Conservation (phyloP, 169 alveolate genomes). For the Perkinsus olseni region DNA sequence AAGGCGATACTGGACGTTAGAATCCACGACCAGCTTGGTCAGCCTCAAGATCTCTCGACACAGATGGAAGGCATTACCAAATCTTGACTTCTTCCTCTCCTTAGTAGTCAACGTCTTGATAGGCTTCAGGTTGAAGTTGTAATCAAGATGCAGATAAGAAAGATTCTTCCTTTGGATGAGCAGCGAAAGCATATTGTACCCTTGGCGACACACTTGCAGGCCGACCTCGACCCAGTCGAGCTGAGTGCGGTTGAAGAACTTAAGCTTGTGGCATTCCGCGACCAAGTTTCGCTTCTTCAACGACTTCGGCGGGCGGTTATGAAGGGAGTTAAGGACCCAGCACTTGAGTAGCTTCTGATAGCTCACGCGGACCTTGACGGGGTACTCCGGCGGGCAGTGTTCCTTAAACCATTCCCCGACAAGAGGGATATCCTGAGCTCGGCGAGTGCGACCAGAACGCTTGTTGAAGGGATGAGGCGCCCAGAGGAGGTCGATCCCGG, state of each 20-base stretch:
- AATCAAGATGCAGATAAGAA: slow-evolving; percentile 97
- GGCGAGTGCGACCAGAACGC: slow-evolving; percentile 88
- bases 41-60: slow-evolving; percentile 97
- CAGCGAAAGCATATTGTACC: slow-evolving; percentile 96
- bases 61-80: slow-evolving; percentile 99
- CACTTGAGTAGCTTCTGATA: slow-evolving; percentile 94
- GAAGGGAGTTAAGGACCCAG: slow-evolving; percentile 94
- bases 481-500: slow-evolving; percentile 82
- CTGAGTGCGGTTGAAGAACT: slow-evolving; percentile 96
- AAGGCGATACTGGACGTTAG: slow-evolving; percentile 95
- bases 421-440: slow-evolving; percentile 93
- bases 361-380: slow-evolving; percentile 96
- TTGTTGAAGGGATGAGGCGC: slow-evolving; percentile 98
- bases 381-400: slow-evolving; percentile 91
- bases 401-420: slow-evolving; percentile 97
- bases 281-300: slow-evolving; percentile 85
- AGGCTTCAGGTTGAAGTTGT: slow-evolving; percentile 98
- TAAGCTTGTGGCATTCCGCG: slow-evolving; percentile 89
- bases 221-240: slow-evolving; percentile 99
- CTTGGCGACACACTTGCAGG: slow-evolving; percentile 96
- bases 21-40: slow-evolving; percentile 95
- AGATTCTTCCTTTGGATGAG: slow-evolving; percentile 96
- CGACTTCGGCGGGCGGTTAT: slow-evolving; percentile 84
- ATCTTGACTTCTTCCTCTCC: slow-evolving; percentile 98
- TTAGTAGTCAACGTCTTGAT: slow-evolving; percentile 97